A percentile compares a stretch with the other conserved stretches of the same genome.
These are phyloP conservation scores for Acanthamoeba triangularis DNA, from an alignment of 208 protist genomes.

Conservation along the genomic window DNA sequence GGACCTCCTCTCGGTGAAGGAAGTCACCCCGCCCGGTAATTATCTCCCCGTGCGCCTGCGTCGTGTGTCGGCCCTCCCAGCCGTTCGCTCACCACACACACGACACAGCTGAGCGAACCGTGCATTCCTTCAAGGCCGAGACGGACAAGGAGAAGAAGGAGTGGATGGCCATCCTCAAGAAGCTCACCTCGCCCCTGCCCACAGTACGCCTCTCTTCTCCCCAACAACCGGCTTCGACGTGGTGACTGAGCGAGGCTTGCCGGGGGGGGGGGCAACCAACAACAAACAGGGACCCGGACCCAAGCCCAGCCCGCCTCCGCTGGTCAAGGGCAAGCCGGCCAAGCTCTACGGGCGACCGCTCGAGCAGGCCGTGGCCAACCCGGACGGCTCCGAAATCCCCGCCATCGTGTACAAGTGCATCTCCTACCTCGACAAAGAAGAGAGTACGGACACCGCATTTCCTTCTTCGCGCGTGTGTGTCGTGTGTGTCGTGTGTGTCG, in stretches of 20 bases:
- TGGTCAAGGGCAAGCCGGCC: slow-evolving; percentile 41
- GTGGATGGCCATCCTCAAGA: slow-evolving; percentile 38
- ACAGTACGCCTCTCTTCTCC: not conserved
- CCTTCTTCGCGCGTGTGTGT: not conserved
- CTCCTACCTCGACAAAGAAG: slow-evolving; percentile 48
- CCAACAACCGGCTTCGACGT: not conserved
- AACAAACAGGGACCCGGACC: not conserved
- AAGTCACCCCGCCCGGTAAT: not conserved
- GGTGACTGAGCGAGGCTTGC: not conserved
- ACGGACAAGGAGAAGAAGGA: slow-evolving; percentile 53
- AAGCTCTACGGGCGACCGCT: slow-evolving; percentile 53
- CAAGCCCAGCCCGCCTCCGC: slow-evolving; percentile 54
- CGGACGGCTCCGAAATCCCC: slow-evolving; percentile 64
- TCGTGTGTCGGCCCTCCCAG: not conserved
- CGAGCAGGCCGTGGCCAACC: slow-evolving; percentile 28
- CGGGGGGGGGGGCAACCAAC: not conserved
- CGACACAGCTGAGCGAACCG: not conserved
- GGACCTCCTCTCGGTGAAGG: slow-evolving; percentile 3
- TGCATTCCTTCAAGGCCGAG: slow-evolving; percentile 37
- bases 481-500: no score
- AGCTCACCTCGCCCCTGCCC: slow-evolving; percentile 4
- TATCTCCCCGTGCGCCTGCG: not conserved
- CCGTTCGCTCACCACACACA: no score
- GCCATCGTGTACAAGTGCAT: slow-evolving; percentile 64
- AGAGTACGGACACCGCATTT: not conserved